Evolutionary conservation across 306 rosid genomes (phyloP).

Genomic region (Lathyrus tuberosus): DNA sequence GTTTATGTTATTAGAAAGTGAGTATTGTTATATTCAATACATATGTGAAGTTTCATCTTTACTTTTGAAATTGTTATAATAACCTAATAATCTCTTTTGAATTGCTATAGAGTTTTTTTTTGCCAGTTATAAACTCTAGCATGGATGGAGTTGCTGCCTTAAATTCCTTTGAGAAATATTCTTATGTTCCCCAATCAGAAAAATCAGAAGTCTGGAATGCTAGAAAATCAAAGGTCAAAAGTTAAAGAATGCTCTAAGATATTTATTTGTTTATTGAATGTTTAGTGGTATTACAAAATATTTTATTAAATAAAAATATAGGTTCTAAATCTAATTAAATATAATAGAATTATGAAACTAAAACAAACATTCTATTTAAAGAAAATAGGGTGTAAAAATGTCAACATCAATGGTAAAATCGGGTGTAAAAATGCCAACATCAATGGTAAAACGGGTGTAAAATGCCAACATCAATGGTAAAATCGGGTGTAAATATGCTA

Average conservation of each 20-base stretch:
- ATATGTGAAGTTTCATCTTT: conserved; percentile 6
- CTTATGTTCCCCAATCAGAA: conserved; percentile 45
- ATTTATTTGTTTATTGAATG: conserved; percentile 8
- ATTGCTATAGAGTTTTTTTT: conserved; percentile 54
- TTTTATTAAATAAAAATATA: too few species aligned
- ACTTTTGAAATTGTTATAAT: conserved; percentile 23
- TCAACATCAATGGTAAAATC: too few species aligned
- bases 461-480: too few species aligned
- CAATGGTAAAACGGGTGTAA: too few species aligned
- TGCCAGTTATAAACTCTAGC: conserved; percentile 42
- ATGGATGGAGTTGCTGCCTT: conserved; percentile 38
- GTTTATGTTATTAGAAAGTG: too few species aligned
- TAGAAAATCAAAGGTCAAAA: conserved; percentile 67
- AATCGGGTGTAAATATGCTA: too few species aligned
- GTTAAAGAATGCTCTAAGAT: conserved; percentile 10
- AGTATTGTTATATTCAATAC: conserved; percentile 20
- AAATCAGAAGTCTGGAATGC: conserved; percentile 62
- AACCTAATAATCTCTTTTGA: conserved; percentile 24
- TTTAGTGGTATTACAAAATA: too few species aligned
- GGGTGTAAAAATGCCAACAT: too few species aligned
- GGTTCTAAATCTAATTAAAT: too few species aligned
- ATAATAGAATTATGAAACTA: too few species aligned
- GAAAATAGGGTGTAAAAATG: too few species aligned
- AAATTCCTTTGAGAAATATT: conserved; percentile 60
- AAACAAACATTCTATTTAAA: too few species aligned